These are phyloP conservation scores for Mortierella antarctica DNA, from an alignment of 192 early-diverging fungal species.

Conservation along the genomic window DNA sequence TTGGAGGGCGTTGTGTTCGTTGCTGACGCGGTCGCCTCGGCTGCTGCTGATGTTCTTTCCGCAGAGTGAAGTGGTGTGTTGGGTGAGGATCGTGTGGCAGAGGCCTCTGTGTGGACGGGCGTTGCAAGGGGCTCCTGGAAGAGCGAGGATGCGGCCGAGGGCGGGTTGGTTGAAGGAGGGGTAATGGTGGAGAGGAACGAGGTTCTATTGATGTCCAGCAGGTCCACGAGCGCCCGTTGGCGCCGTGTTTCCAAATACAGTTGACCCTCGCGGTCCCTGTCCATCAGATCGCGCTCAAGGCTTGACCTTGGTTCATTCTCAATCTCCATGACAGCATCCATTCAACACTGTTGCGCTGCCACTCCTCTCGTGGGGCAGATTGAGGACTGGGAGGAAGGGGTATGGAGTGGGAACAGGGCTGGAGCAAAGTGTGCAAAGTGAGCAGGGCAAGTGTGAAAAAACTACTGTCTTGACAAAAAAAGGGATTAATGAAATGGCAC, in stretches of 20 bases:
- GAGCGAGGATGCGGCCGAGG: constrained; percentile 44
- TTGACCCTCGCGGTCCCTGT: constrained; percentile 47
- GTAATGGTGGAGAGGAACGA: constrained; percentile 56
- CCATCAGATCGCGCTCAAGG: constrained; percentile 49
- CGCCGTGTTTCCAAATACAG: constrained; percentile 40
- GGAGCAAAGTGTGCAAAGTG: background rate
- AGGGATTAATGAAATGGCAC: background rate
- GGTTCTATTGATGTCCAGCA: constrained; percentile 33
- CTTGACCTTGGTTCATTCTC: constrained; percentile 27
- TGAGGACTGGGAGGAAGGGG: background rate
- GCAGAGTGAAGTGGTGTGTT: too few relatives aligned
- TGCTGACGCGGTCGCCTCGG: background rate
- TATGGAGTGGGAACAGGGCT: background rate
- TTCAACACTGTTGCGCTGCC: background rate
- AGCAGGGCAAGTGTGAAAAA: background rate
- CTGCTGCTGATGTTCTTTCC: too few relatives aligned
- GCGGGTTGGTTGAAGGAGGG: constrained; percentile 40
- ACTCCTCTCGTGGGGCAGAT: background rate
- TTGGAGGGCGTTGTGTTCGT: background rate
- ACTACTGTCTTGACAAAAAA: background rate
- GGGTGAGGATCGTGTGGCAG: too few relatives aligned
- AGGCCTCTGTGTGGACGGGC: background rate
- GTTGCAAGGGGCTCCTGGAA: constrained; percentile 18
- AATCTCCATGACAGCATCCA: constrained; percentile 28
- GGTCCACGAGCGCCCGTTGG: constrained; percentile 27